Conservation (phyloP, 208 protist genomes). For the Wallacemonas sp. region DNA sequence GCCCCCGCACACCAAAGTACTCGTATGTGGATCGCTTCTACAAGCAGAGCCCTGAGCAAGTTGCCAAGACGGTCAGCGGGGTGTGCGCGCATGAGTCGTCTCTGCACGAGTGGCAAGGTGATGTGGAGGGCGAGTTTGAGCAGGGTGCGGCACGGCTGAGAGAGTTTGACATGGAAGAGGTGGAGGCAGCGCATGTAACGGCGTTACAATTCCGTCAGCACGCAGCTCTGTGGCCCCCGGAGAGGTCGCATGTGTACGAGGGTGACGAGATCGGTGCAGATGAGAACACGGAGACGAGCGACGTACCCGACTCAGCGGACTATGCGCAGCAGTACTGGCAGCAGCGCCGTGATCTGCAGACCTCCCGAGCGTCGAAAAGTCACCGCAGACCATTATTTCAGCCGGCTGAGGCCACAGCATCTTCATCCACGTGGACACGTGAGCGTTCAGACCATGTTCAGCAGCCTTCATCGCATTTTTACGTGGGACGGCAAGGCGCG, state of each 20-base stretch:
- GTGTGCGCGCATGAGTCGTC: background rate
- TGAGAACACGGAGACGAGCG: background rate
- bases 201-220: too few relatives aligned
- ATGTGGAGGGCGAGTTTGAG: background rate
- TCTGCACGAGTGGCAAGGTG: background rate
- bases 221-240: background rate
- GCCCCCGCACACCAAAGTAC: background rate
- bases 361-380: too few relatives aligned
- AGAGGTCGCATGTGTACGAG: background rate
- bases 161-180: too few relatives aligned
- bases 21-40: constrained; percentile 56
- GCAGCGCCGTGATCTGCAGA: background rate
- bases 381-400: too few relatives aligned
- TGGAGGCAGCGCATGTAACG: too few relatives aligned
- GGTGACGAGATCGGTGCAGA: background rate
- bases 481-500: background rate
- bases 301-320: background rate
- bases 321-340: constrained; percentile 1
- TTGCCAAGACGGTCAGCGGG: background rate
- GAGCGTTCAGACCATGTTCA: background rate
- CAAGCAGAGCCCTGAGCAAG: constrained; percentile 21
- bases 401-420: too few relatives aligned
- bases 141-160: background rate
- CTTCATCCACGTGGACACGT: background rate
- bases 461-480: background rate